Base-by-base conservation (phyloP, 176 grass and related monocot species). In the Typha latifolia region DNA sequence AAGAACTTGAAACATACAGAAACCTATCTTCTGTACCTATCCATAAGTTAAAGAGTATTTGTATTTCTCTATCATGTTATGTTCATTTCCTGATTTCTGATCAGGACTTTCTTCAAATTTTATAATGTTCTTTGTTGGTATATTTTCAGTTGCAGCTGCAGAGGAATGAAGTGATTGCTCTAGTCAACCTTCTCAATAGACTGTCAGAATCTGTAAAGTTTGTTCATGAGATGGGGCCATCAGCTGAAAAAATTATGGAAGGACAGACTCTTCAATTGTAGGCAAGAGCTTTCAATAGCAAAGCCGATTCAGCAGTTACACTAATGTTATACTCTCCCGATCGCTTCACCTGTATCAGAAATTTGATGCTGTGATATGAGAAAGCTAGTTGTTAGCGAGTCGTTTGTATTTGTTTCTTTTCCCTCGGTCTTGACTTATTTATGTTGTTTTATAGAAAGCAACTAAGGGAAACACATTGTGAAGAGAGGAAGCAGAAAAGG, bases 141-240 rank as follows among this genome's bases (percentile, higher is more conserved):
- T 59, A 69, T 61, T 4, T 75, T 43, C 76, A 99, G 86, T 66
- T 99, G 67, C 94, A 99, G 82, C 84, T 99, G 67, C 94, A 99
- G 82, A 51, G 86, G 73, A 99, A 99, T 71, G 94, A 99, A 83
- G 94, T 90, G 29, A 99, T 99, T 62, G 89, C 86, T 20, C 51
- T 99, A 32, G 68, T 93, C 34, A 99, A 99, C 76, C 94, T 99
- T 79, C 77, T 93, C 47, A 93, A 99, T 50, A 82, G 94, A 59
- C 76, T 99, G 62, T 99, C 94, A n/a, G 89, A 93, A 74, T 99
- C 94, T 63, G 86, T 93, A 14, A 87, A 93, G 48, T 85, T 99
- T 79, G 83, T 99, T 71, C 84, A 87, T 81, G 89, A 99, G 67
- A 93, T 87, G 73, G 79, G 83, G 32, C 61, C 67, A 3, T 77